Evolutionary conservation across 2,329 filamentous ascomycete species (phyloP).

Genomic region (Monilinia fructigena): DNA sequence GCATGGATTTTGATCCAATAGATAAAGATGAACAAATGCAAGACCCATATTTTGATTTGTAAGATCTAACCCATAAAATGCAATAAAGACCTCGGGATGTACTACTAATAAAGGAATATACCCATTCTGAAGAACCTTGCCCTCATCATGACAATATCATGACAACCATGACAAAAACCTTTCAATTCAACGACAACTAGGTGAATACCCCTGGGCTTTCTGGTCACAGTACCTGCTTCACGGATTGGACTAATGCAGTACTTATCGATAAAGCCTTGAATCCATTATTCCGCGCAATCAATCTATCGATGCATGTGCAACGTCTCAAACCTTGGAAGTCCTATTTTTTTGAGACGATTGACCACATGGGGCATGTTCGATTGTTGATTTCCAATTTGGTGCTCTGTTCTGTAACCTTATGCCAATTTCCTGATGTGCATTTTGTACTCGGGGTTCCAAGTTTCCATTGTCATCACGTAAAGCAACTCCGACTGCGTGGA

Average conservation of each 20-base stretch:
- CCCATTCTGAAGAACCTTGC: background rate
- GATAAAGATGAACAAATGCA: background rate
- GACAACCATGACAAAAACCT: conserved; percentile 6
- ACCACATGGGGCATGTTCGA: background rate
- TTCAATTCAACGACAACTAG: conserved; percentile 5
- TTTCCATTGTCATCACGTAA: conserved; percentile 6
- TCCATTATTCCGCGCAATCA: background rate
- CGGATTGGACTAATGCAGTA: background rate
- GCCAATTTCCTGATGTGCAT: background rate
- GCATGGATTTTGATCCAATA: conserved; percentile 1
- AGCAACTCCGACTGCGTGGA: background rate
- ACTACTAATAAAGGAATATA: background rate
- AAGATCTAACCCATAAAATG: background rate
- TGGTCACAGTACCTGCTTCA: background rate
- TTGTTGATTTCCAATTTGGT: too few species aligned
- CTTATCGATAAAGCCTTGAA: background rate
- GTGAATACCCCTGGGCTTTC: background rate
- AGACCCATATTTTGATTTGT: conserved; percentile 14
- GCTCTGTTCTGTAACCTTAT: background rate
- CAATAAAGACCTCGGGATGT: background rate
- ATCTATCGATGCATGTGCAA: conserved; percentile 15
- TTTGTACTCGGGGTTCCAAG: conserved; percentile 10
- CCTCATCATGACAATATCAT: background rate
- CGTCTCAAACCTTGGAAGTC: conserved; percentile 15
- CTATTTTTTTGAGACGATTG: background rate